phyloP scores from a whole-genome alignment of 2,329 filamentous ascomycete species.

The Talaromyces sp. region DNA sequence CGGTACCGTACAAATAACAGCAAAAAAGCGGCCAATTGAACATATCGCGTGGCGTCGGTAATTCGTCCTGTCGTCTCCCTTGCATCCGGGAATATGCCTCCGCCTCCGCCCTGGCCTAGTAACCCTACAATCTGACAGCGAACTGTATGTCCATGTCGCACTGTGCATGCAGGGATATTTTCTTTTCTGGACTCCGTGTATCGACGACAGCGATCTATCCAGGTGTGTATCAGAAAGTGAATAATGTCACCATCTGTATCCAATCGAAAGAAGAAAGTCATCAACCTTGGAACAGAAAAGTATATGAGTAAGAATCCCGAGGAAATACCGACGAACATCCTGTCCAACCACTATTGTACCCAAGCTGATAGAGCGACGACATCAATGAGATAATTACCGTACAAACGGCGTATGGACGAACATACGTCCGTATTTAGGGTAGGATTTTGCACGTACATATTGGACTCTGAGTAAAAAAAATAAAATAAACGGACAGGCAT shows the following conservation, averaged over 20 bases:
- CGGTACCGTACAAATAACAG: neutral
- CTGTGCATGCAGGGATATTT: neutral
- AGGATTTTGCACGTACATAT: neutral
- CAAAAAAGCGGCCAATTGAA: neutral
- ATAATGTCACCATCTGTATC: neutral
- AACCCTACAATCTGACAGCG: neutral
- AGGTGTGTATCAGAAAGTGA: neutral
- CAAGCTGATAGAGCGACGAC: neutral
- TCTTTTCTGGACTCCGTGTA: neutral
- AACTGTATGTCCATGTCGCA: neutral
- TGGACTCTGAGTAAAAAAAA: neutral
- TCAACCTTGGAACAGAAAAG: neutral
- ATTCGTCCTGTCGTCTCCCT: slow-evolving; percentile 7
- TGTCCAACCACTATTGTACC: neutral
- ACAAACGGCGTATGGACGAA: neutral
- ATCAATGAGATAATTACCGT: neutral
- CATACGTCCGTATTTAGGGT: neutral
- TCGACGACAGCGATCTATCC: neutral
- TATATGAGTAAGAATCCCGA: neutral
- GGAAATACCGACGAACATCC: neutral
- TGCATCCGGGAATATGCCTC: slow-evolving; percentile 13
- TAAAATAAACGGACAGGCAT: slow-evolving; percentile 2
- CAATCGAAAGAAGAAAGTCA: neutral
- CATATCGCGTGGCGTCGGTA: slow-evolving; percentile 12
- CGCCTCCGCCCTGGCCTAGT: neutral